phyloP scores from a whole-genome alignment of 176 grass and related monocot genomes.

The Oryza glumipatula region DNA sequence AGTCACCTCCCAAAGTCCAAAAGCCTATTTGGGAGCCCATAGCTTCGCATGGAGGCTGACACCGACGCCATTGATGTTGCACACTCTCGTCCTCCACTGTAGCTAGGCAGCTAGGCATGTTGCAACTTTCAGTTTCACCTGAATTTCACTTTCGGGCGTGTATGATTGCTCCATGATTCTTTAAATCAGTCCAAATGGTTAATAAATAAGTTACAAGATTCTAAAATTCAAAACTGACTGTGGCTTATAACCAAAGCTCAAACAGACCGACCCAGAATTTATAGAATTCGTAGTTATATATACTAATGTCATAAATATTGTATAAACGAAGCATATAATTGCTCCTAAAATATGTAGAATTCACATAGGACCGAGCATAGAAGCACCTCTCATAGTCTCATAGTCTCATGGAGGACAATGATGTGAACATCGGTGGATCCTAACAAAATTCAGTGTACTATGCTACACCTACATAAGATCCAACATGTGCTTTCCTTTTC shows the following conservation, averaged over 20 bases:
- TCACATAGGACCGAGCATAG: not conserved
- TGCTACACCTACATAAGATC: not conserved
- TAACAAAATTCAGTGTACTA: not conserved
- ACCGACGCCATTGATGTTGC: not conserved
- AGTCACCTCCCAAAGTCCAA: not conserved
- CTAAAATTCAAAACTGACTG: not conserved
- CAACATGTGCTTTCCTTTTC: not conserved
- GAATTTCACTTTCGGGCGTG: not conserved
- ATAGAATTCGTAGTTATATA: not conserved
- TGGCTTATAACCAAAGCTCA: not conserved
- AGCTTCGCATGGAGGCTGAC: not conserved
- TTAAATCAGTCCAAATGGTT: not conserved
- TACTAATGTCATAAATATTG: not conserved
- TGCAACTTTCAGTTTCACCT: not conserved
- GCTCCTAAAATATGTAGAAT: not conserved
- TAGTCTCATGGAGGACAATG: not conserved
- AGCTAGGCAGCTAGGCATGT: not conserved
- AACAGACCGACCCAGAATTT: not conserved
- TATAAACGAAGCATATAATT: not conserved
- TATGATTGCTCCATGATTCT: not conserved
- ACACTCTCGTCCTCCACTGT: not conserved
- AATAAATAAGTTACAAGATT: not conserved
- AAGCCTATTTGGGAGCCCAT: not conserved
- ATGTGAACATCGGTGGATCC: not conserved
- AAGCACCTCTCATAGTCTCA: not conserved